Evolutionary conservation across 495 filamentous ascomycete species (phyloP), one percentile per base, ranked within the genome.

Genomic region (Aspergillus wentii): DNA sequence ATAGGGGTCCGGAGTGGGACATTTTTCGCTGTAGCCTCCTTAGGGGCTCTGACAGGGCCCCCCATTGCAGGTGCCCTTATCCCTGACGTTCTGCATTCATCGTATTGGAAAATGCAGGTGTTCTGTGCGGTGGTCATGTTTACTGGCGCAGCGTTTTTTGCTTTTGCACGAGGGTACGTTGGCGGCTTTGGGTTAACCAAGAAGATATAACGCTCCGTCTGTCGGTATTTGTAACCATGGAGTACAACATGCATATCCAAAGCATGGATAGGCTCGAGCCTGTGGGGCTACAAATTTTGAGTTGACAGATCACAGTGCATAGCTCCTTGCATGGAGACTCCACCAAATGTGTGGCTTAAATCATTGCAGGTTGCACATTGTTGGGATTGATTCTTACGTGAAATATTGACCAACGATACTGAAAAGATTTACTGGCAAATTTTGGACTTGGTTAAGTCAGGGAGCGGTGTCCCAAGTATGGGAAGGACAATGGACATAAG

Each of bases 31-130:
- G 59, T 78, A 20, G 64, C 79, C 10, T 71, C 75, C 3, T 54
- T 88, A 34, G 86, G 79, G 17, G 80, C 76, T 1, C 57, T 92
- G 37, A 80, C 75, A 0, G 82, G 83, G 3, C 78, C 69, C 25
- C 86, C 86, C 1, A 86, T 91, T 53, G 85, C 76, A 4, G 85
- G 86, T 8, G 82, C 79, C 0, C 65, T 92, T 27, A 62, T 86
- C 2, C 51, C 50, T 2, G 56, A 61, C 11, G 64, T 80, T 38
- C 16, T 62, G 34, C 48, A 74, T 47, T 81, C 78, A 3, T 55
- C 56, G 1, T 89, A 77, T 53, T 48, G 69, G 3, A 72, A 75
- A 17, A 34, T 87, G 33, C 73, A 82, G 59, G 64, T 88, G 3
- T 91, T 85, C 45, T 75, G 75, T 25, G 86, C 84, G 11, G 62